Evolutionary conservation across 2,329 filamentous ascomycete species (phyloP), one percentile per base, ranked within the genome.

Genomic region (Exophiala oligosperma): DNA sequence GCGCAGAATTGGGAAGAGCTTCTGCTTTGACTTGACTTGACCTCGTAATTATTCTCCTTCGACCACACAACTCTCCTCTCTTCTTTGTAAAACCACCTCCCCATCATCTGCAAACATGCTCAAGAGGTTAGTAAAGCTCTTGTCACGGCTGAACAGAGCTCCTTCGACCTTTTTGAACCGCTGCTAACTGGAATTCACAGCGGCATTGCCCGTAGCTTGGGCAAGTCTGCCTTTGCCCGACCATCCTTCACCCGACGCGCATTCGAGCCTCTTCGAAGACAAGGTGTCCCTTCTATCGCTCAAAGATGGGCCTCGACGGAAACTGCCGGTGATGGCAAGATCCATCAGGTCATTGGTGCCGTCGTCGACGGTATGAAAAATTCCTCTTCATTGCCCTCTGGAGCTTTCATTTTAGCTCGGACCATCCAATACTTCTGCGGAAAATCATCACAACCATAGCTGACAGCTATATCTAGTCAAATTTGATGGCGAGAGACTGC

Each of bases 401-500:
- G 67, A 68, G 62, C 66, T 68, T 63, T 67, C 71, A 71, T 70
- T 69, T 66, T 70, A 41, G 73, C 74, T 73, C 58, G 64, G 64
- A 9, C 3, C 48, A 50, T 69, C 70, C 66, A 67, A 66, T 60
- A 69, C 60, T 37, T 41, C 35, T 32, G 12, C 6, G 14, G 37
- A 38, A 23, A 52, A 55, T 21, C 17, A 49, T 26, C 24, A 41
- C n/a, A 65, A 28, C 41, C 23, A 48, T 29, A 49, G 52, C 64
- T 67, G 58, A 67, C 41, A 17, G 28, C 7, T 48, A 3, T 43
- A 48, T 72, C 70, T 77, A 96, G 93, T 97, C 79, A 97, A 97
- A 85, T 97, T 97, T 84, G 91, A 96, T 75, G 85, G 83, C 70
- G 90, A 93, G 68, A 90, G 92, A 82, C 90, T 99, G 68, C 94